phyloP scores from a whole-genome alignment of 2,329 filamentous ascomycete species.

The Penicillium sp. region DNA sequence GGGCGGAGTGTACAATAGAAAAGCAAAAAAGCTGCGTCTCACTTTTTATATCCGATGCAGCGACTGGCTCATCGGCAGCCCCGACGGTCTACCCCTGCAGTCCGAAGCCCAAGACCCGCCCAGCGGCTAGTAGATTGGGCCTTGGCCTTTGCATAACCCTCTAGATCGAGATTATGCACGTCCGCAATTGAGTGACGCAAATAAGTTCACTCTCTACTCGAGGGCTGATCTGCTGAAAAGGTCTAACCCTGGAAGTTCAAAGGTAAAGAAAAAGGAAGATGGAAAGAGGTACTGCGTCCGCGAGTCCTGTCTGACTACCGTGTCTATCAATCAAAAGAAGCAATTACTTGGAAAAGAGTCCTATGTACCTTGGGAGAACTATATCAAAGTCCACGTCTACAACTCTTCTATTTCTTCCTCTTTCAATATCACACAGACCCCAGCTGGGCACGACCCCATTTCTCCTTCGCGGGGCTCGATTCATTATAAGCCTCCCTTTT shows the following conservation, averaged over 20 bases:
- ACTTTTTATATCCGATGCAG: constrained; percentile 15
- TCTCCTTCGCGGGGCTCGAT: neutral
- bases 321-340: neutral
- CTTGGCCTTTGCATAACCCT: neutral
- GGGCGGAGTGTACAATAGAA: constrained; percentile 2
- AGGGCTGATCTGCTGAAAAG: no score
- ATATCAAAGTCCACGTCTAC: constrained; percentile 4
- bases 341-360: neutral
- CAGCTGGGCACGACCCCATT: neutral
- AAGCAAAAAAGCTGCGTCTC: neutral
- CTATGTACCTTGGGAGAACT: constrained; percentile 5
- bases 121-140: neutral
- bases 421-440: constrained; percentile 4
- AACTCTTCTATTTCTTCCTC: constrained; percentile 7
- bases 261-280: no score
- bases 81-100: constrained; percentile 8
- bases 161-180: neutral
- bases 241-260: no score
- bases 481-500: constrained; percentile 12
- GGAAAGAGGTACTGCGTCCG: no score
- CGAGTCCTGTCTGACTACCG: no score
- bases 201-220: no score
- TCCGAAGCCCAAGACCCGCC: neutral
- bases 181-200: neutral
- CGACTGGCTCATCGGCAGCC: constrained; percentile 10